These are phyloP conservation scores for Buxus sempervirens DNA, from an alignment of 164 flowering plant species.

Conservation along the genomic window DNA sequence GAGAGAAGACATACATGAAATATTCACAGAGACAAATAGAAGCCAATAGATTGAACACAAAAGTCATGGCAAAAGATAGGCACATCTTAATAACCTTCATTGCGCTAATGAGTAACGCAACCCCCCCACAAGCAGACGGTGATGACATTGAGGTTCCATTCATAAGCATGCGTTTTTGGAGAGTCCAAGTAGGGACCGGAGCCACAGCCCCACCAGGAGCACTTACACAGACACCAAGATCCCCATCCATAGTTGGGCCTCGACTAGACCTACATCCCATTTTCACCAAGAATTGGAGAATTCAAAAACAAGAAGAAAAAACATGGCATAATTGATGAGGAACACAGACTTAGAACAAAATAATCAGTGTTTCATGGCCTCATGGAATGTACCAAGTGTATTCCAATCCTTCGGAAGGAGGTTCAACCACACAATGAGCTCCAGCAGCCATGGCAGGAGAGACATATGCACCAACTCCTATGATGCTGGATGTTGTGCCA, in stretches of 20 bases:
- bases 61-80: neutral
- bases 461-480: conserved; percentile 96
- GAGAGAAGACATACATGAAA: conserved; percentile 1
- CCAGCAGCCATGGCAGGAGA: conserved; percentile 99
- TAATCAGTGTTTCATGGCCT: neutral
- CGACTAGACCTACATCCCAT: conserved; percentile 84
- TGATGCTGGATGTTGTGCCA: conserved; percentile 89
- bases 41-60: conserved; percentile 5
- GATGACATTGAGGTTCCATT: conserved; percentile 99
- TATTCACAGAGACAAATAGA: conserved; percentile 2
- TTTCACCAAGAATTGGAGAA: conserved; percentile 10
- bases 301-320: neutral
- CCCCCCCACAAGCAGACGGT: conserved; percentile 99
- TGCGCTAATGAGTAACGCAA: conserved; percentile 79
- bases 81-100: conserved; percentile 58
- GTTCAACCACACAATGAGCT: conserved; percentile 86
- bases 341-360: too few relatives aligned
- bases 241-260: conserved; percentile 96
- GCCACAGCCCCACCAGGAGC: conserved; percentile 99
- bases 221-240: conserved; percentile 89
- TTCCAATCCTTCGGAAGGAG: conserved; percentile 88
- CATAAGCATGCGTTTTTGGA: conserved; percentile 96
- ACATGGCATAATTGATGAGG: too few relatives aligned
- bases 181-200: conserved; percentile 99
- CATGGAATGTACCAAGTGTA: conserved; percentile 72